Evolutionary conservation across 2,329 filamentous ascomycete species (phyloP).

Genomic region (Fulvia fulva): DNA sequence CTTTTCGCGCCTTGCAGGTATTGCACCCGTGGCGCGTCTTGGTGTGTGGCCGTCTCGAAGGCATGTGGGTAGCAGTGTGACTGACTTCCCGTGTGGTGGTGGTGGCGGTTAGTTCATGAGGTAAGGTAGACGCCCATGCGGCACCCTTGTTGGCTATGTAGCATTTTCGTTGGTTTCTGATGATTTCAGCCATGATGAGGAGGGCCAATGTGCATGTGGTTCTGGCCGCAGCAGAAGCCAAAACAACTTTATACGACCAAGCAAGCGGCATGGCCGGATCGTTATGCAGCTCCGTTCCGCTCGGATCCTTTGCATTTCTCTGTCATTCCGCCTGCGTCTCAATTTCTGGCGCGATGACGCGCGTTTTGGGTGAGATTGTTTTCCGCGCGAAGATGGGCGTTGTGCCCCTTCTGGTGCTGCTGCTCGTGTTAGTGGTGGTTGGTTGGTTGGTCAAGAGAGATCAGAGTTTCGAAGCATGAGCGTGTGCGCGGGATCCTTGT

Average conservation of each 20-base stretch:
- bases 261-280: neutral
- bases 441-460: no score
- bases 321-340: neutral
- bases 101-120: neutral
- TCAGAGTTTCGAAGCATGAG: conserved; percentile 14
- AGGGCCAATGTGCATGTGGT: neutral
- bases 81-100: no score
- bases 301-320: neutral
- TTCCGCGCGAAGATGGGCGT: no score
- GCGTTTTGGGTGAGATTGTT: neutral
- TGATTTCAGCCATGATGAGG: no score
- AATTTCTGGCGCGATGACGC: neutral
- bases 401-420: no score
- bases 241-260: neutral
- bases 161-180: neutral
- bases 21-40: conserved; percentile 23
- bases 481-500: conserved; percentile 8
- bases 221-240: neutral
- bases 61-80: no score
- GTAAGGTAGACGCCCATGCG: neutral
- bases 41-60: conserved; percentile 19
- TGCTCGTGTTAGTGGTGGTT: no score
- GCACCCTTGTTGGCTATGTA: neutral
- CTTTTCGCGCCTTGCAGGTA: conserved; percentile 21
- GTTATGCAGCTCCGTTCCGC: neutral